Conservation (phyloP, 1,284 basidiomycete genomes). For the Cutaneotrichosporon arboriforme region DNA sequence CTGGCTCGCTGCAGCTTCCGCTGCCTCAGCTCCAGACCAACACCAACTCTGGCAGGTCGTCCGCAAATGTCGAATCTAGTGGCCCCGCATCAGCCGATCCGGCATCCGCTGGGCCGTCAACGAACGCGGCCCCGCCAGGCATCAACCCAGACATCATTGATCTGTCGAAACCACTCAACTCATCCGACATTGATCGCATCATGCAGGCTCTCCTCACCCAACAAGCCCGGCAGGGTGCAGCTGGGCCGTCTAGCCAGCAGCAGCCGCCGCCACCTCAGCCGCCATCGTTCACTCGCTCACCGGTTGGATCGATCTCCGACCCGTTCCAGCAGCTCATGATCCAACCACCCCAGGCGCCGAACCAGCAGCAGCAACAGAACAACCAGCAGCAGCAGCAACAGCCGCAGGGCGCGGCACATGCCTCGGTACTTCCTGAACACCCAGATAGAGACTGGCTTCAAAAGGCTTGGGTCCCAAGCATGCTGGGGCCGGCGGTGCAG, state of each 20-base stretch:
- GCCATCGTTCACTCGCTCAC: not conserved
- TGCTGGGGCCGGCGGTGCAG: constrained; percentile 2
- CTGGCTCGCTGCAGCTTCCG: not conserved
- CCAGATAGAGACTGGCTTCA: constrained; percentile 8
- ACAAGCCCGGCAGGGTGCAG: constrained; percentile 11
- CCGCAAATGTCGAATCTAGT: not conserved
- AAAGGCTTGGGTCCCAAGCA: constrained; percentile 4
- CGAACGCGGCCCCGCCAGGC: not conserved
- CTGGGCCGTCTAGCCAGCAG: not conserved
- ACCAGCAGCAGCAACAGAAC: not conserved
- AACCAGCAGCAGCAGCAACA: not conserved
- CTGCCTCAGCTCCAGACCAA: not conserved
- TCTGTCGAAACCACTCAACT: constrained; percentile 42
- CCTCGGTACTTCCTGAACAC: not conserved
- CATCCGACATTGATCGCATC: constrained; percentile 36
- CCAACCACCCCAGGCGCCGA: not conserved
- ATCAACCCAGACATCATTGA: constrained; percentile 38
- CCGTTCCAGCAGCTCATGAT: constrained; percentile 12
- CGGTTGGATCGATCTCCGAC: constrained; percentile 1
- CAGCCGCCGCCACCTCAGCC: not conserved
- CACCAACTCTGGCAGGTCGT: not conserved
- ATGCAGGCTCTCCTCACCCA: constrained; percentile 36
- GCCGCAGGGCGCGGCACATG: not conserved
- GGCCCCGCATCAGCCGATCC: constrained; percentile 1
- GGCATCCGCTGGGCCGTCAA: not conserved